Evolutionary conservation across 768 basidiomycete genomes (phyloP), one percentile per base, ranked within the genome.

Genomic region (Aureoboletus auriporus): DNA sequence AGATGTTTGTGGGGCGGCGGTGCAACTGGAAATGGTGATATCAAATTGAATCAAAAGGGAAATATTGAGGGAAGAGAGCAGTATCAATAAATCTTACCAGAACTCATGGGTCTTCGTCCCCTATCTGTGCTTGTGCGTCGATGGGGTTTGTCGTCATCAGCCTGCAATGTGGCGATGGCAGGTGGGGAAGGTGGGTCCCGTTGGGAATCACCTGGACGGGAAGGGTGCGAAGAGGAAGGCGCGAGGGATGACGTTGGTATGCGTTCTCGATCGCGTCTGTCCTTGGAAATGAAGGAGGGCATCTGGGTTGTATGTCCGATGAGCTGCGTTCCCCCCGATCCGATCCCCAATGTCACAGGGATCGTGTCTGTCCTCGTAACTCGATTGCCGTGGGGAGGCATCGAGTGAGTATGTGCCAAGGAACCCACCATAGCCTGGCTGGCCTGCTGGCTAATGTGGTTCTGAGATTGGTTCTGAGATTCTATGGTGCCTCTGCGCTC

Each of bases 401-500:
- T 51, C 0, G 62, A 49, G 16, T 64, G 62, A 2, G 58, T 26
- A 40, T 64, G 63, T 0, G 47, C 31, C n/a, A 62, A 34, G 10
- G 14, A 46, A 37, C 41, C 20, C 13, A 43, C 6, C 12, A 40
- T 11, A 33, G 27, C 39, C 42, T 54, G 54, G 16, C 14, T 46
- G 9, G 48, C 13, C 23, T 54, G 55, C 1, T 51, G 55, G 38
- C 13, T 43, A 8, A 57, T 52, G 50, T 59, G 62, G 28, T 52
- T 23, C 26, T 54, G 58, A 5, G 56, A 50, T 16, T 56, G 61
- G n/a, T 61, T 61, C 33, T 59, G 68, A 11, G 56, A 58, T 39
- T 84, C 84, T 2, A 84, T 64, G 9, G 84, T 86, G 8, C 83
- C 85, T 8, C 86, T 72, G 17, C 85, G 72, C 60, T 90, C 88